Percentiles rank a stretch among this genome's conserved stretches.
These are phyloP conservation scores for Annulohypoxylon maeteangense DNA, from an alignment of 495 filamentous ascomycete genomes.

Conservation along the genomic window DNA sequence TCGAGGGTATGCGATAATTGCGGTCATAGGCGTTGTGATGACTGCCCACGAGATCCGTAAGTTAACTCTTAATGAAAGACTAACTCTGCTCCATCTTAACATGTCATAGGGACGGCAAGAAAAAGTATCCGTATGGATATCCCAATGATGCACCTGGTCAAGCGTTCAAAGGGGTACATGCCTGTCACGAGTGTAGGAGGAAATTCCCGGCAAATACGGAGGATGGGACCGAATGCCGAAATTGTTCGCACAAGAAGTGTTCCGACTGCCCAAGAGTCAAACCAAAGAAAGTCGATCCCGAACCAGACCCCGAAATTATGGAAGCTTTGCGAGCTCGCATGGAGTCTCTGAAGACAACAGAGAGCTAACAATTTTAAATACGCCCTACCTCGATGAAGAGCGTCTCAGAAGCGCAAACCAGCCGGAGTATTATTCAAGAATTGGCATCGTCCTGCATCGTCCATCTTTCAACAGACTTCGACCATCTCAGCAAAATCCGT, in stretches of 20 bases:
- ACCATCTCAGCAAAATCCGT: conserved; percentile 1
- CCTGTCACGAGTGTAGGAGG: conserved; percentile 72
- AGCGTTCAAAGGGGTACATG: conserved; percentile 62
- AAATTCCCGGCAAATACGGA: conserved; percentile 59
- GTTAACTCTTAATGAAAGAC: conserved; percentile 46
- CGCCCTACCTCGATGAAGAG: neutral
- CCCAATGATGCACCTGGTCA: conserved; percentile 70
- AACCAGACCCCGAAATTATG: conserved; percentile 72
- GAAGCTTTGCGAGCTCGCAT: conserved; percentile 58
- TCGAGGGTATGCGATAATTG: conserved; percentile 75
- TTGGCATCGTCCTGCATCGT: conserved; percentile 3
- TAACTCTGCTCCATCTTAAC: conserved; percentile 12
- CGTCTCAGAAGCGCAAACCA: neutral
- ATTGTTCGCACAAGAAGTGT: conserved; percentile 69
- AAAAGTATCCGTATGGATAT: conserved; percentile 81
- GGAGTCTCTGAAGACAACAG: conserved; percentile 35
- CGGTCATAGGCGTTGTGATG: conserved; percentile 79
- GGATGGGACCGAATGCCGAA: conserved; percentile 62
- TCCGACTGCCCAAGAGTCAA: conserved; percentile 57
- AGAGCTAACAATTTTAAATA: conserved; percentile 23
- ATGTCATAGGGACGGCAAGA: conserved; percentile 67
- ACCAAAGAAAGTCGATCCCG: conserved; percentile 69
- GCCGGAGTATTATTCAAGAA: conserved; percentile 10
- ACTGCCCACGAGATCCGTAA: conserved; percentile 84
- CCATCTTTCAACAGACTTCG: neutral